phyloP scores from a whole-genome alignment of 768 basidiomycete species.

The Tricholoma flavovirens region DNA sequence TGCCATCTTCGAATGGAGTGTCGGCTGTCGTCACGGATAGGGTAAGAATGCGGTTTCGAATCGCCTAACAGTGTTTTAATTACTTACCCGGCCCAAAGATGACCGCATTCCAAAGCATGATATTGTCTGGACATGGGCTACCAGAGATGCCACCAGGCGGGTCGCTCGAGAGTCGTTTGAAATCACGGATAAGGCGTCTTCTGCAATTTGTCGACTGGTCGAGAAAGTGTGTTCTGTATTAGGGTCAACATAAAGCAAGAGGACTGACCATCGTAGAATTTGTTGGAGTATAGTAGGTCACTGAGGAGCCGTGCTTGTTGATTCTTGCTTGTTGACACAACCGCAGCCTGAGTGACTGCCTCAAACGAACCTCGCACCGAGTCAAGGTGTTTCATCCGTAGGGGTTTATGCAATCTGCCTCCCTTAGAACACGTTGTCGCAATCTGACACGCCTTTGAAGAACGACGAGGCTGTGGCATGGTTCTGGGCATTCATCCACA shows the following conservation, averaged over 20 bases:
- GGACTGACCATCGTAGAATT: neutral
- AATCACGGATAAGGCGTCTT: constrained; percentile 95
- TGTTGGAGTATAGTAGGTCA: neutral
- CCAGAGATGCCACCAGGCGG: constrained; percentile 96
- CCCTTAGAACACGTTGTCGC: too few relatives aligned
- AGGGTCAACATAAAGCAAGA: too few relatives aligned
- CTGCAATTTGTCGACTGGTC: constrained; percentile 89
- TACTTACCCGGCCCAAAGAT: constrained; percentile 94
- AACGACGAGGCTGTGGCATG: too few relatives aligned
- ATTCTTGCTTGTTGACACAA: neutral
- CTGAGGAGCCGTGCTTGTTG: constrained; percentile 1
- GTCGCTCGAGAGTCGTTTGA: constrained; percentile 91
- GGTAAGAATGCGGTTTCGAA: neutral
- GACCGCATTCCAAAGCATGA: constrained; percentile 99
- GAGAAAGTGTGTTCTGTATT: neutral
- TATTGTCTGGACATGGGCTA: constrained; percentile 95
- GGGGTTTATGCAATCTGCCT: too few relatives aligned
- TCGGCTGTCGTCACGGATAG: constrained; percentile 54
- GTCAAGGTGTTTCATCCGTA: too few relatives aligned
- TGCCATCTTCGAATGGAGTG: constrained; percentile 98
- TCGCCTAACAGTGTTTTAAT: too few relatives aligned
- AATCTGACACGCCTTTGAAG: too few relatives aligned
- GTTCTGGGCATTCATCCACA: too few relatives aligned
- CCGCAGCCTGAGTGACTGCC: too few relatives aligned
- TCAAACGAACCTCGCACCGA: too few relatives aligned